Evolutionary conservation across 2,329 filamentous ascomycete species (phyloP).

Genomic region (Exophiala calicioides): DNA sequence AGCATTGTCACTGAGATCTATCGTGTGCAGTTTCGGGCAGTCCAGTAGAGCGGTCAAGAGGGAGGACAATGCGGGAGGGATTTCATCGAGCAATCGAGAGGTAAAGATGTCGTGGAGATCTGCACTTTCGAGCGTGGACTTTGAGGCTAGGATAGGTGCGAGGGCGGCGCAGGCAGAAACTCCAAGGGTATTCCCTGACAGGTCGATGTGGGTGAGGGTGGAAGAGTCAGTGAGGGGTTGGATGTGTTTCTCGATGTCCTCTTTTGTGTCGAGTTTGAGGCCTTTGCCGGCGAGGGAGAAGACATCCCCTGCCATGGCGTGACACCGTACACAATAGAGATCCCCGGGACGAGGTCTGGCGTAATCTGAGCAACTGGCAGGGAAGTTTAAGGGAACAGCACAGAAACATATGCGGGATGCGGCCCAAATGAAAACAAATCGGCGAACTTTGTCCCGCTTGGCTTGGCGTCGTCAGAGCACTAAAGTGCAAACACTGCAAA

Average conservation of each 20-base stretch:
- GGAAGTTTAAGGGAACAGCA: too few species aligned
- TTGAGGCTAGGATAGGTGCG: conserved; percentile 78
- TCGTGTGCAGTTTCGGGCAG: conserved; percentile 80
- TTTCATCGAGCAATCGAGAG: conserved; percentile 86
- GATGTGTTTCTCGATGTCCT: conserved; percentile 83
- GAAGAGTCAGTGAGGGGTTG: conserved; percentile 69
- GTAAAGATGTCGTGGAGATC: conserved; percentile 99
- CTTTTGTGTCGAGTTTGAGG: conserved; percentile 86
- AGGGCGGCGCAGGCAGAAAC: conserved; percentile 84
- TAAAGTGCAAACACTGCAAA: too few species aligned
- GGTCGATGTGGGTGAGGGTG: conserved; percentile 79
- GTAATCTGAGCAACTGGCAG: too few species aligned
- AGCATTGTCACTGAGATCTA: conserved; percentile 97
- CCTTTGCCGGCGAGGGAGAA: conserved; percentile 92
- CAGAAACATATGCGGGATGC: too few species aligned
- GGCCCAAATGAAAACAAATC: too few species aligned
- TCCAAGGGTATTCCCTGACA: conserved; percentile 90
- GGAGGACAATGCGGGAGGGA: conserved; percentile 81
- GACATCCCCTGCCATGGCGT: conserved; percentile 39
- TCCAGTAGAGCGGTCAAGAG: conserved; percentile 85
- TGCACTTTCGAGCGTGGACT: conserved; percentile 77
- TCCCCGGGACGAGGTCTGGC: too few species aligned
- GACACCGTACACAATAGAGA: not conserved
- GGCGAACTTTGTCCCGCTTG: too few species aligned
- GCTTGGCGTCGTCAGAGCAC: too few species aligned